These are phyloP conservation scores for Malassezia psittaci DNA, from an alignment of 1,284 basidiomycete genomes.

Conservation along the genomic window DNA sequence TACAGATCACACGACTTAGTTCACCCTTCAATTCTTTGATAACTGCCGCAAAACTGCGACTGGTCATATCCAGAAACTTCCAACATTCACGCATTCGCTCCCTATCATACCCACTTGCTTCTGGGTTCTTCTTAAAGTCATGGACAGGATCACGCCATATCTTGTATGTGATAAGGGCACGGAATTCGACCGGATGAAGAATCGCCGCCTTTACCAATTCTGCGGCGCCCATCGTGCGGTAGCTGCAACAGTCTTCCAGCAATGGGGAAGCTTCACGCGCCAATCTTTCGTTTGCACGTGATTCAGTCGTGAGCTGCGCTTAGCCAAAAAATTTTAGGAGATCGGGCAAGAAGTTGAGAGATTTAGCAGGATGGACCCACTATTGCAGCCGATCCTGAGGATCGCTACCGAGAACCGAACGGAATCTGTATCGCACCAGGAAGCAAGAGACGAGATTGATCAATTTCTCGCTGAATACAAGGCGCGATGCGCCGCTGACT, in stretches of 20 bases:
- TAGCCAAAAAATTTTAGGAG: background rate
- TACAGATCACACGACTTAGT: conserved; percentile 72
- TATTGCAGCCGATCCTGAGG: conserved; percentile 12
- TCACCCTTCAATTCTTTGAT: conserved; percentile 96
- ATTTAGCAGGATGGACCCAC: conserved; percentile 11
- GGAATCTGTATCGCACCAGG: background rate
- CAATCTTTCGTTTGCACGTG: no score
- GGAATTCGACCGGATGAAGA: conserved; percentile 45
- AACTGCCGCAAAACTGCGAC: conserved; percentile 80
- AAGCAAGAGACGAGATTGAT: conserved; percentile 8
- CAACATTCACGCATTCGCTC: conserved; percentile 73
- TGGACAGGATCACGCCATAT: conserved; percentile 50
- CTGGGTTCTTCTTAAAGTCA: conserved; percentile 47
- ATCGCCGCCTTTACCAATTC: conserved; percentile 12
- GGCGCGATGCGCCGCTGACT: conserved; percentile 1
- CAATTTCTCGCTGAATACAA: conserved; percentile 10
- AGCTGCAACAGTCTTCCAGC: no score
- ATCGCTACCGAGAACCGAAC: conserved; percentile 1
- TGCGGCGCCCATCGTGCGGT: conserved; percentile 1
- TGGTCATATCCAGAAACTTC: conserved; percentile 78
- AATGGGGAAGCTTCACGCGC: no score
- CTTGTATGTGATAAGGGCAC: conserved; percentile 48
- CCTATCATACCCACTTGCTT: conserved; percentile 42
- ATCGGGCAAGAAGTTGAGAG: background rate
- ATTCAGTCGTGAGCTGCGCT: no score